Evolutionary conservation across 805 yeast genomes (phyloP).

Genomic region (Monosporozyma yasuniensis): DNA sequence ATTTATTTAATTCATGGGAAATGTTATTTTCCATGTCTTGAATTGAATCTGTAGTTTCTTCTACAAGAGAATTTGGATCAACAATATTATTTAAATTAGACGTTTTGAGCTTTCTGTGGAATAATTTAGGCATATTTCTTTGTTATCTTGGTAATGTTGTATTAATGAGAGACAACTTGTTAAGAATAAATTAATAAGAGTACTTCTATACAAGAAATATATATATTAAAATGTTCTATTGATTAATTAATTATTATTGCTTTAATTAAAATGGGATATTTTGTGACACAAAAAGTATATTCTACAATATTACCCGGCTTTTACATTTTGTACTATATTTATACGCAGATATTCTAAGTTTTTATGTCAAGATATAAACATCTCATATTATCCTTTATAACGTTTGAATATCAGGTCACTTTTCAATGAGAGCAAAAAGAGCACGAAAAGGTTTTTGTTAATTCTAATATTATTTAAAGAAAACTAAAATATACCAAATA

Average conservation of each 20-base stretch:
- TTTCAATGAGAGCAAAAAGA: no score
- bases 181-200: background rate
- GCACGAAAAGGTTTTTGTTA: no score
- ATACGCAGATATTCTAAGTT: no score
- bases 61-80: background rate
- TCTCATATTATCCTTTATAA: no score
- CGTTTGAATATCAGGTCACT: no score
- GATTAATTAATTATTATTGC: background rate
- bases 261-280: background rate
- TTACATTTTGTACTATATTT: no score
- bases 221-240: background rate
- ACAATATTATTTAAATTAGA: background rate
- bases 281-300: background rate
- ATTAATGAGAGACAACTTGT: background rate
- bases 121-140: constrained; percentile 3
- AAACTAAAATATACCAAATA: no score
- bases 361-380: no score
- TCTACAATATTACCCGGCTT: background rate
- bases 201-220: background rate
- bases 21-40: background rate
- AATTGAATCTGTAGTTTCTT: background rate
- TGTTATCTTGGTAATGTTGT: background rate
- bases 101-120: constrained; percentile 2
- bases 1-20: background rate
- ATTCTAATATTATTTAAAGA: no score